A percentile compares a stretch with the other conserved stretches of the same genome.
Conservation (phyloP, 495 filamentous ascomycete species). For the Parathielavia hyrcaniae region DNA sequence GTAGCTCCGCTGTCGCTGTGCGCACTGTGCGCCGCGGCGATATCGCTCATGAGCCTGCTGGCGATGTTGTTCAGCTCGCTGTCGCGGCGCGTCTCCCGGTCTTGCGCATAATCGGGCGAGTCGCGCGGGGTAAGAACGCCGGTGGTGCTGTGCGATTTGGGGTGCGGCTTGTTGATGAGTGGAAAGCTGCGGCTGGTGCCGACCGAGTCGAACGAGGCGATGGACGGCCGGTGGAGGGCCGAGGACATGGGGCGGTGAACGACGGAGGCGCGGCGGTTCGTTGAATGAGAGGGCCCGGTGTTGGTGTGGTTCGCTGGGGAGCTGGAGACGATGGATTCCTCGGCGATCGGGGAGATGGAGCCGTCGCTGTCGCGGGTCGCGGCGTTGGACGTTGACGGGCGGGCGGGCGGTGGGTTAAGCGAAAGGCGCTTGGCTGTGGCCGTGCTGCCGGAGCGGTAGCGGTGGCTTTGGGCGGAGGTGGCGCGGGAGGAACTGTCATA, state of each 20-base stretch:
- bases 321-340: slow-evolving; percentile 20
- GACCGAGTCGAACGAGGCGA: slow-evolving; percentile 45
- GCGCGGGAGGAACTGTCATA: slow-evolving; percentile 20
- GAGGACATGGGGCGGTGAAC: slow-evolving; percentile 37
- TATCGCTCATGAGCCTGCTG: slow-evolving; percentile 38
- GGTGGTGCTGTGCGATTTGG: slow-evolving; percentile 26
- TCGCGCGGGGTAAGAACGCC: slow-evolving; percentile 37
- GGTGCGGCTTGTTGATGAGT: slow-evolving; percentile 40
- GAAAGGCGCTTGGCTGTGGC: slow-evolving; percentile 30
- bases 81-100: slow-evolving; percentile 11
- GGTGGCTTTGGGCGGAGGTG: slow-evolving; percentile 27
- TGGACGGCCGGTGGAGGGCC: slow-evolving; percentile 41
- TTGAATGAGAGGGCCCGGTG: background rate
- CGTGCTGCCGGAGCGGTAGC: slow-evolving; percentile 22
- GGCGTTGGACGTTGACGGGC: slow-evolving; percentile 14
- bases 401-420: slow-evolving; percentile 17
- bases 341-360: slow-evolving; percentile 32
- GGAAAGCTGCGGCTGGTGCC: slow-evolving; percentile 50
- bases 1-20: slow-evolving; percentile 21
- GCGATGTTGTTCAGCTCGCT: slow-evolving; percentile 38
- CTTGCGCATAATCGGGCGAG: slow-evolving; percentile 25
- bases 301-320: slow-evolving; percentile 12
- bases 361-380: slow-evolving; percentile 25
- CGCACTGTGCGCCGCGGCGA: slow-evolving; percentile 27
- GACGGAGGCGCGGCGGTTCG: slow-evolving; percentile 20